These are phyloP conservation scores for Hypoxylon fuscum DNA, from an alignment of 495 filamentous ascomycete genomes.

Conservation along the genomic window DNA sequence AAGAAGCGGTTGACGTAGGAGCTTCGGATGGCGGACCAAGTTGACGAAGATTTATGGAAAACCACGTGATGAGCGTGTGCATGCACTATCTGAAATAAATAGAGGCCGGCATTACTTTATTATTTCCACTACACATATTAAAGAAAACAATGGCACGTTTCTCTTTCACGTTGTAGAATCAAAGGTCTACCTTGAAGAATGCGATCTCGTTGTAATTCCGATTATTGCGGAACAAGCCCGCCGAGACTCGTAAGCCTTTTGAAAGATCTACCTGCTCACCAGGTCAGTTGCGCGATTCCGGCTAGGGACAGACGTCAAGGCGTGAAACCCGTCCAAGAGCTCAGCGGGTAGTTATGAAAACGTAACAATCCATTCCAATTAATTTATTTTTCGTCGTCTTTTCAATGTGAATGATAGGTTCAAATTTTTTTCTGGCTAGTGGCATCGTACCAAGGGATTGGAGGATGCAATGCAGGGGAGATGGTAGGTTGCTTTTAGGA, in stretches of 20 bases:
- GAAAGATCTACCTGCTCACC: constrained; percentile 21
- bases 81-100: neutral
- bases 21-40: too few relatives aligned
- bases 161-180: constrained; percentile 22
- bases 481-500: constrained; percentile 47
- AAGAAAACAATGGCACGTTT: constrained; percentile 27
- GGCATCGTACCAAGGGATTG: constrained; percentile 8
- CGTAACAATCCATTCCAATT: constrained; percentile 45
- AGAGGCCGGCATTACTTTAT: neutral
- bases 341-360: constrained; percentile 12
- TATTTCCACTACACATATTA: neutral
- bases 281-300: constrained; percentile 28
- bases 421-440: constrained; percentile 23
- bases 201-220: constrained; percentile 9
- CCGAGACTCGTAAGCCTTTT: constrained; percentile 40
- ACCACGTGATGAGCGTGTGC: neutral
- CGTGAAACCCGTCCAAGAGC: constrained; percentile 7
- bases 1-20: too few relatives aligned
- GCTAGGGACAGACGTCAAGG: constrained; percentile 26
- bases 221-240: constrained; percentile 20
- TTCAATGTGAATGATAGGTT: constrained; percentile 5
- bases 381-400: constrained; percentile 35
- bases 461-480: constrained; percentile 40
- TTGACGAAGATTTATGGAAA: too few relatives aligned
- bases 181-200: constrained; percentile 7